These are phyloP conservation scores for Paspalum notatum DNA, from an alignment of 176 grass and related monocot genomes.

Conservation along the genomic window DNA sequence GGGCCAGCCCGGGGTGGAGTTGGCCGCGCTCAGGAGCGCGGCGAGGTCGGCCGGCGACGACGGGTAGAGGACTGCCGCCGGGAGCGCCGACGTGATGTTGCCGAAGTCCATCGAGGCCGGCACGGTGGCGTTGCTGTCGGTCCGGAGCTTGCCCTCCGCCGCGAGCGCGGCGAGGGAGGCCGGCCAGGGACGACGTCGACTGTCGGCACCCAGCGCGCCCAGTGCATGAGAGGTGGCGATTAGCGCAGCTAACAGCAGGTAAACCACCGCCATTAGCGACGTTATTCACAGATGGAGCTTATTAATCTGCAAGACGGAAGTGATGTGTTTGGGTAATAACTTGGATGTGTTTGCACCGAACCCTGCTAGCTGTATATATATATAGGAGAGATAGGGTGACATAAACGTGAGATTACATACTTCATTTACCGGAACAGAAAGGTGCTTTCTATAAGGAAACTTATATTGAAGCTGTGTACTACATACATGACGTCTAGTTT, in stretches of 20 bases:
- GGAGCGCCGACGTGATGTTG: conserved; percentile 54
- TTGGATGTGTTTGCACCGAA: conserved; percentile 39
- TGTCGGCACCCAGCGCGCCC: not conserved
- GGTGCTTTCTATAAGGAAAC: no score
- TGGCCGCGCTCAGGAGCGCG: conserved; percentile 53
- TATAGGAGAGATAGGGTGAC: conserved; percentile 4
- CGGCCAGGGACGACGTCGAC: not conserved
- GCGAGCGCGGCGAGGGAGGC: conserved; percentile 44
- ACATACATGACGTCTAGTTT: no score
- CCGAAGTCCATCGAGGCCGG: conserved; percentile 75
- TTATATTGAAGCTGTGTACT: no score
- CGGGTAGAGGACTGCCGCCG: conserved; percentile 69
- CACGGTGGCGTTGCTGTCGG: conserved; percentile 48
- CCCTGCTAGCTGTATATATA: not conserved
- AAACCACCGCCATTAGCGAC: conserved; percentile 43
- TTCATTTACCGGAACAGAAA: no score
- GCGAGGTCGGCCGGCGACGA: conserved; percentile 53
- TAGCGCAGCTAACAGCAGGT: conserved; percentile 27
- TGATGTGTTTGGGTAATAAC: conserved; percentile 14
- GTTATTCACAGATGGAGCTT: not conserved
- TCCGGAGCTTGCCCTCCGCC: conserved; percentile 43
- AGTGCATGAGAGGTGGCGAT: conserved; percentile 37
- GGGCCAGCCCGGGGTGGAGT: not conserved
- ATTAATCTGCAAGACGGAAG: not conserved
- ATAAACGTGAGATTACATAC: conserved; percentile 4